phyloP scores from a whole-genome alignment of 1,284 basidiomycete genomes.

The Lignosus rhinocerotis region DNA sequence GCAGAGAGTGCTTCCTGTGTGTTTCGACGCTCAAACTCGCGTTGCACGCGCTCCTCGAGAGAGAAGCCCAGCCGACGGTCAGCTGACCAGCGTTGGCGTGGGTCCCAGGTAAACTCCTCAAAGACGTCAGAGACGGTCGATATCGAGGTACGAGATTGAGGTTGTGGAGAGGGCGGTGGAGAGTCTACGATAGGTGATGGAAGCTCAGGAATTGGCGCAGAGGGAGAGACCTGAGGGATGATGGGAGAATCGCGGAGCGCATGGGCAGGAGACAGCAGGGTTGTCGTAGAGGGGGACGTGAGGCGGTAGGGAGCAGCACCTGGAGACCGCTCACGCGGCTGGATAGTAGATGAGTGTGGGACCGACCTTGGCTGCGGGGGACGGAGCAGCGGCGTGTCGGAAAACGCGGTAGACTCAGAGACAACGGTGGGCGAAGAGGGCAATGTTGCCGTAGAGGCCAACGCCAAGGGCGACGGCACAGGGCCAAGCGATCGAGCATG shows the following conservation, averaged over 20 bases:
- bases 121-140: conserved; percentile 24
- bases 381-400: conserved; percentile 17
- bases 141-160: conserved; percentile 16
- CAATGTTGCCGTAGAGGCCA: not conserved
- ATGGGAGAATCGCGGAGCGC: conserved; percentile 15
- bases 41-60: conserved; percentile 30
- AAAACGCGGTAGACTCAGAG: conserved; percentile 13
- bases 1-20: conserved; percentile 20
- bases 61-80: conserved; percentile 31
- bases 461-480: conserved; percentile 1
- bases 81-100: conserved; percentile 33
- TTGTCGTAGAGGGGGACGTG: conserved; percentile 21
- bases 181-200: not conserved
- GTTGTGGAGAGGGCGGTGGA: conserved; percentile 8
- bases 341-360: conserved; percentile 9
- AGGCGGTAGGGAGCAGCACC: conserved; percentile 9
- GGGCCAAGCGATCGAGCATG: not conserved
- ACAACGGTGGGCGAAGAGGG: conserved; percentile 5
- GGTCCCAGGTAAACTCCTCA: conserved; percentile 29
- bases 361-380: conserved; percentile 11
- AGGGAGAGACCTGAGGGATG: conserved; percentile 1
- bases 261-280: conserved; percentile 13
- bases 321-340: conserved; percentile 8
- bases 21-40: conserved; percentile 30
- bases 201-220: not conserved